A percentile compares a stretch with the other conserved stretches of the same genome.
Evolutionary conservation across 2,329 filamentous ascomycete genomes (phyloP).

Genomic region (Aspergillus jensenii): DNA sequence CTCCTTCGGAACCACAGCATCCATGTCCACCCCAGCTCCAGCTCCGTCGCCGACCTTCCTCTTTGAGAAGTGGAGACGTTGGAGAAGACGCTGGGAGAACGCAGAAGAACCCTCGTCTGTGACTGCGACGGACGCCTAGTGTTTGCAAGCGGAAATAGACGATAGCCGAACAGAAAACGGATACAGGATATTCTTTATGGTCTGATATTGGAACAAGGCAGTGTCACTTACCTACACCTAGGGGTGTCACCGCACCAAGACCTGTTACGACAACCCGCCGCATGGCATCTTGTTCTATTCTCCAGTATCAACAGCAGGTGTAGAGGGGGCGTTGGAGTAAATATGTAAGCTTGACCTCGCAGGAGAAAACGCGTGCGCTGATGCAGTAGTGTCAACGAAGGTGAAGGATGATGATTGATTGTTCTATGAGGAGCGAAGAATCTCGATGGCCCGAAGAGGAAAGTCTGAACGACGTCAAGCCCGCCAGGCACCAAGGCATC

Average conservation of each 20-base stretch:
- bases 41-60: constrained; percentile 30
- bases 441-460: constrained; percentile 29
- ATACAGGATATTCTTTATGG: background rate
- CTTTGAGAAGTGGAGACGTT: constrained; percentile 33
- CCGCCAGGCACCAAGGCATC: constrained; percentile 19
- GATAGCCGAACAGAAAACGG: background rate
- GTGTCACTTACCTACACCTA: constrained; percentile 66
- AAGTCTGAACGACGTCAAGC: constrained; percentile 34
- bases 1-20: constrained; percentile 14
- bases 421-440: constrained; percentile 12
- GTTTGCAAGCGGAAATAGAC: background rate
- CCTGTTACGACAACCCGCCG: constrained; percentile 79
- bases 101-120: constrained; percentile 1
- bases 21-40: constrained; percentile 3
- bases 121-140: background rate
- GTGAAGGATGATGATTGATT: background rate
- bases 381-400: background rate
- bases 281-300: constrained; percentile 31
- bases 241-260: constrained; percentile 76
- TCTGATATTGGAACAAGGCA: background rate
- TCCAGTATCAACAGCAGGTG: background rate
- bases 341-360: background rate
- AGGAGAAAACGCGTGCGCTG: background rate
- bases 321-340: background rate
- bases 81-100: constrained; percentile 8